Evolutionary conservation across 345 rosid genomes (phyloP), one percentile per base, ranked within the genome.

Genomic region (Cardiospermum halicacabum): DNA sequence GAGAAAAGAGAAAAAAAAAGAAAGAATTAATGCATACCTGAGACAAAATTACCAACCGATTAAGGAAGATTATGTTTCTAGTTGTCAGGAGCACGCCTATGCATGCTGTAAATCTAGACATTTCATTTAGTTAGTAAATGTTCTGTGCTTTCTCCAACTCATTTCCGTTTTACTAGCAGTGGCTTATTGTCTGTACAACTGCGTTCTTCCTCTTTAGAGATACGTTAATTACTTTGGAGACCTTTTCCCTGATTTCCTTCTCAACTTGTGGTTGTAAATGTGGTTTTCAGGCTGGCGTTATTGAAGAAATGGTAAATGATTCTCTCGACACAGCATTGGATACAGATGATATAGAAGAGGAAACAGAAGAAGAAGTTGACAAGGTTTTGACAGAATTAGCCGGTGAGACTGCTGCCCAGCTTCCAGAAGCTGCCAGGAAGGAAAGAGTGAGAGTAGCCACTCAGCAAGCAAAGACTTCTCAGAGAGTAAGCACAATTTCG

Each of bases 361-460:
- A 92, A 78, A 85, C 68, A 18, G 98, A 92, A 27, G 96, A 89
- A 73, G 98, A 92, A 74, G 96, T 92, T 70, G 96, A 92, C 64
- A 87, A 92, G 82, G 95, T 92, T 63, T 74, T 92, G 89, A 84
- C 89, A 1, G 86, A 89, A 4, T 75, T 92, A 58, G 98, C 98
- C 3, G 98, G 98, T 60, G 98, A 92, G 83, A 88, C 98, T 5
- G 96, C 97, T 30, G 93, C 97, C 9, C 82, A 89, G 74, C 86
- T 92, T 21, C 98, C 98, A 1, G 87, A 81, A 64, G 91, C 98
- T 26, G 91, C 77, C 26, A 86, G 86, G 82, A 83, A 81, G 76
- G 89, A 86, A 72, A 89, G 78, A 77, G 76, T 80, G 60, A 92
- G 84, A 71, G 85, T 79, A 53, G 75, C 95, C 67, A 81, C 77